These are phyloP conservation scores for Sugiyamaella novakii DNA, from an alignment of 1,139 yeast genomes.

Conservation along the genomic window DNA sequence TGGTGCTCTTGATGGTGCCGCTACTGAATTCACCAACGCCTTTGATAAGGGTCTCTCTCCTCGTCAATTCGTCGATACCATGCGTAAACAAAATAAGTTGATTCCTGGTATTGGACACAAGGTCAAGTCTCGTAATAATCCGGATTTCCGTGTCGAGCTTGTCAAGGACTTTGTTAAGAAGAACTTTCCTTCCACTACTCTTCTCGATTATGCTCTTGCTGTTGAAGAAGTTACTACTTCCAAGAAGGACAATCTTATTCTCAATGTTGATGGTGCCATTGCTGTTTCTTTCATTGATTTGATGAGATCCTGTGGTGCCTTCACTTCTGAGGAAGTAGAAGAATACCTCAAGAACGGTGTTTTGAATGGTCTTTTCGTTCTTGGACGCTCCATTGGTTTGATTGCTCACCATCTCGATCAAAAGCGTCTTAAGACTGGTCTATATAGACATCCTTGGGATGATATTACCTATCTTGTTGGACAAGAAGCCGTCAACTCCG, in stretches of 20 bases:
- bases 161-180: slow-evolving; percentile 51
- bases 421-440: slow-evolving; percentile 51
- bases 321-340: slow-evolving; percentile 49
- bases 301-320: slow-evolving; percentile 50
- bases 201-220: slow-evolving; percentile 51
- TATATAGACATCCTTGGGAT: slow-evolving; percentile 53
- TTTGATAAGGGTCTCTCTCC: slow-evolving; percentile 50
- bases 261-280: slow-evolving; percentile 51
- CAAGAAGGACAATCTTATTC: slow-evolving; percentile 50
- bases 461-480: slow-evolving; percentile 49
- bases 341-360: slow-evolving; percentile 51
- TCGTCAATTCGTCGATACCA: slow-evolving; percentile 50
- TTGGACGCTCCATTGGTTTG: slow-evolving; percentile 51
- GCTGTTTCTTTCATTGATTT: slow-evolving; percentile 51
- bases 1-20: slow-evolving; percentile 53
- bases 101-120: slow-evolving; percentile 53
- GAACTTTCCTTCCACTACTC: slow-evolving; percentile 48
- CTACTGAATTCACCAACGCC: slow-evolving; percentile 49
- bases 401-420: slow-evolving; percentile 52
- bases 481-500: slow-evolving; percentile 40
- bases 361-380: slow-evolving; percentile 50
- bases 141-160: slow-evolving; percentile 52
- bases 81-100: slow-evolving; percentile 52
- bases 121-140: slow-evolving; percentile 52
- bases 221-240: slow-evolving; percentile 53